Evolutionary conservation across 2,329 filamentous ascomycete species (phyloP).

Genomic region (Cercospora sojina): DNA sequence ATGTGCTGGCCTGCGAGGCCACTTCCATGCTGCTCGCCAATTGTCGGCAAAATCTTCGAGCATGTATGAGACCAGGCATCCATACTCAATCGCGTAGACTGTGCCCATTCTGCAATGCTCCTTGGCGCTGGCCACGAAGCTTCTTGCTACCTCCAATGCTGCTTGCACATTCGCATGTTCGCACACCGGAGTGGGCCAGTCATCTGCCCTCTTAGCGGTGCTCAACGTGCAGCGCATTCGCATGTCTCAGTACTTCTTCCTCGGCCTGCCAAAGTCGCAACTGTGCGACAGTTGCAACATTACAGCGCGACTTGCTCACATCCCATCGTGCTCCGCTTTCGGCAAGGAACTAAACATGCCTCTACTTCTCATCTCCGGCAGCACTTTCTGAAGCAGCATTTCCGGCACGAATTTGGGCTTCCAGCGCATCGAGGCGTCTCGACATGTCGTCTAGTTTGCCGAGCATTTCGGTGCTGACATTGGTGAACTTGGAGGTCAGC

Average conservation of each 20-base stretch:
- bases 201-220: not conserved
- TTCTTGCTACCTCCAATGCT: not conserved
- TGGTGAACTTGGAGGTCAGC: constrained; percentile 79
- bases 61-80: not conserved
- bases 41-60: not conserved
- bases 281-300: not conserved
- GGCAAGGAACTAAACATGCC: not conserved
- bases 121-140: not conserved
- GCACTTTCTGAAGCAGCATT: constrained; percentile 36
- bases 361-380: constrained; percentile 10
- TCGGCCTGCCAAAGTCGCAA: not conserved
- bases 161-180: not conserved
- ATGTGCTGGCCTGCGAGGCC: not conserved
- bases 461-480: constrained; percentile 82
- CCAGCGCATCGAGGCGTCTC: constrained; percentile 76
- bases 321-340: not conserved
- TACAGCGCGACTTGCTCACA: not conserved
- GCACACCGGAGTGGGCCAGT: not conserved
- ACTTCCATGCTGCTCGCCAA: not conserved
- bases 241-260: not conserved
- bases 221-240: not conserved
- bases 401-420: constrained; percentile 65
- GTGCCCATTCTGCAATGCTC: not conserved
- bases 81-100: not conserved
- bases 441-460: constrained; percentile 96